Evolutionary conservation across 495 filamentous ascomycete genomes (phyloP).

Genomic region (Physcia stellaris): DNA sequence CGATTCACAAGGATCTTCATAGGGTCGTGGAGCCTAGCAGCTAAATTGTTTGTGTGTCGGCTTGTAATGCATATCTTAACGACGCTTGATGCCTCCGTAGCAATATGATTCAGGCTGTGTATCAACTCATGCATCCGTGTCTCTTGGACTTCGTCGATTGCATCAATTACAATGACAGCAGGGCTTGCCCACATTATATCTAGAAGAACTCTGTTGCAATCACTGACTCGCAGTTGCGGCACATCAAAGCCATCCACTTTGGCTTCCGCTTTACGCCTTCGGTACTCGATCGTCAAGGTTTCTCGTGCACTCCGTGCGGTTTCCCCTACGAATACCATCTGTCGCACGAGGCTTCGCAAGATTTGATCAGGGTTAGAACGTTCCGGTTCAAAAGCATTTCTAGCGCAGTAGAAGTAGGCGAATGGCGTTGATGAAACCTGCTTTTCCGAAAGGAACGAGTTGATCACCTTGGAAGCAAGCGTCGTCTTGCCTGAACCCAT

Average conservation of each 20-base stretch:
- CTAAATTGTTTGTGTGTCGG: slow-evolving; percentile 25
- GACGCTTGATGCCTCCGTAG: slow-evolving; percentile 16
- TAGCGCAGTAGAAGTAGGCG: slow-evolving; percentile 19
- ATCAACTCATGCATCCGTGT: slow-evolving; percentile 20
- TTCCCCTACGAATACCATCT: no score
- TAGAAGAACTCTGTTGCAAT: slow-evolving; percentile 17
- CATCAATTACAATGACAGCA: slow-evolving; percentile 30
- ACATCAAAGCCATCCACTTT: slow-evolving; percentile 6
- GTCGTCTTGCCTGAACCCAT: slow-evolving; percentile 2
- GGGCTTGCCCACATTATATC: slow-evolving; percentile 10
- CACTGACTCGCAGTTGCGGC: slow-evolving; percentile 6
- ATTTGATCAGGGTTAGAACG: slow-evolving; percentile 17
- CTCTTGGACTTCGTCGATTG: slow-evolving; percentile 29
- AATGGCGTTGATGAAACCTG: neutral
- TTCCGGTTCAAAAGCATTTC: slow-evolving; percentile 17
- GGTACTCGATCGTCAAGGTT: neutral
- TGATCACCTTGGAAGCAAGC: slow-evolving; percentile 2
- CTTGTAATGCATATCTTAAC: slow-evolving; percentile 34
- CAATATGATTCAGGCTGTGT: slow-evolving; percentile 17
- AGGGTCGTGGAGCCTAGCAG: slow-evolving; percentile 9
- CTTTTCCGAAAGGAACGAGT: neutral
- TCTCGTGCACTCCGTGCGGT: neutral
- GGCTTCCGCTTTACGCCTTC: neutral
- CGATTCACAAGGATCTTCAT: slow-evolving; percentile 23
- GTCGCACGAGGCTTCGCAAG: slow-evolving; percentile 16